Base-by-base conservation (phyloP, 192 early-diverging fungal species). In the Podila horticola region DNA sequence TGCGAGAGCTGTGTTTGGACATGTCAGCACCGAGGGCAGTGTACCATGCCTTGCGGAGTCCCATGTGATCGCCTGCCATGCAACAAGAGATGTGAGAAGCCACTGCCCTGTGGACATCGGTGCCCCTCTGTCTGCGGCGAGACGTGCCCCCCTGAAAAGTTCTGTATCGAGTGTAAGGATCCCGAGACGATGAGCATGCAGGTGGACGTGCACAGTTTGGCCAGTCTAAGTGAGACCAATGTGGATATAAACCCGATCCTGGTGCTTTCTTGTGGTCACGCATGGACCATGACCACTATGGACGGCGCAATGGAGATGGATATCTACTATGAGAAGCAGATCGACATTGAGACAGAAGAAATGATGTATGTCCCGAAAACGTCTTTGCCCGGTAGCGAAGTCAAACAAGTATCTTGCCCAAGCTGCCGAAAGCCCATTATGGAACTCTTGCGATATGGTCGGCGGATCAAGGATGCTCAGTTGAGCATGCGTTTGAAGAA, bases 31-130 rank as follows among this genome's bases (percentile, higher is more conserved):
- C 61, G 83, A 57, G 86, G 84, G 5, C 15, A n/a, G 8, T 91
- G 90, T 71, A 20, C 50, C 2, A 63, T 89, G 41, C 77, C 82
- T 17, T 91, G 90, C 52, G 90, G 88, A 26, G 84, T 82, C 13
- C 90, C 90, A 10, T 91, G 90, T 50, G 67, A 69, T 26, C 82
- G 88, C 50, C 82, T 90, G 19, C 90, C 90, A 3, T 91, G 90
- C 48, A 84, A 88, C 69, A 11, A 70, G 38, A 69, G 88, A 30
- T 91, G 90, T 65, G 63, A 59, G 3, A 83, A 83, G 36, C 15
- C 0, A 34, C 62, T 90, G 28, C 15, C 34, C 7, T 91, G 90
- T 62, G 83, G 85, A 9, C 89, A 90, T 72, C 71, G 59, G 19
- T 89, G 88, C 74, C 61, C 79, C 6, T 83, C 75, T 0, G 58